Base-by-base conservation (phyloP, 768 basidiomycete genomes). In the Paxillus ammoniavirescens region DNA sequence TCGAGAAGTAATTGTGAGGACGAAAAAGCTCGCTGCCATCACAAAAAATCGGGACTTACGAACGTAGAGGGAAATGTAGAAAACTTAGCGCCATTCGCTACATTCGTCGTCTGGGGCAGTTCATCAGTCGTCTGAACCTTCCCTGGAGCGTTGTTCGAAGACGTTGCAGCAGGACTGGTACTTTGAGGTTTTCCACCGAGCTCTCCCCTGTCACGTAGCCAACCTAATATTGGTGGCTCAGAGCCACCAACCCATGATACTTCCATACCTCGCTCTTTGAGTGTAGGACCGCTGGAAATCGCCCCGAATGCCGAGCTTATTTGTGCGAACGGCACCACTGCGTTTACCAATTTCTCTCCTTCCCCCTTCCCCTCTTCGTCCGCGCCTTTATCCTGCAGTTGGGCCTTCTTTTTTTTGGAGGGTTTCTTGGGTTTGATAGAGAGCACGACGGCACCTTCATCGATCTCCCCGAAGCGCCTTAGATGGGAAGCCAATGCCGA, bases 301-400 rank as follows among this genome's bases (percentile, higher is more conserved):
- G 83, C 87, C 3, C 83, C 86, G 63, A 90, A 89, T 3, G 91
- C 90, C 40, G 87, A 81, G 1, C 84, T 79, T 42, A 92, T 84
- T 59, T 84, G 86, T 54, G 82, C 80, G 67, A 92, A 93, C 6
- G 88, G 84, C 0, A 91, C 81, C 5, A 89, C 75, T 0, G 91
- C 91, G 6, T 78, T 89, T 1, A 80, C 87, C 38, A 76, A 76
- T 58, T 86, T 91, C 5, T 60, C 57, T 13, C 56, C 61, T 17
- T 59, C 52, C 1, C 45, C 41, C 36, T 81, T 78, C n/a, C 78
- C 75, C 15, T 75, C 73, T 21, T 77, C 75, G 0, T 78, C 52
- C 4, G 18, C 4, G 18, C 26, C 30, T 4, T 55, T 56, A n/a
- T 41, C 56, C 17, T 42, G 36, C 8, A 28, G 14, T 14, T 8